Conservation (phyloP, 2,329 filamentous ascomycete species). For the Colletotrichum tabaci region DNA sequence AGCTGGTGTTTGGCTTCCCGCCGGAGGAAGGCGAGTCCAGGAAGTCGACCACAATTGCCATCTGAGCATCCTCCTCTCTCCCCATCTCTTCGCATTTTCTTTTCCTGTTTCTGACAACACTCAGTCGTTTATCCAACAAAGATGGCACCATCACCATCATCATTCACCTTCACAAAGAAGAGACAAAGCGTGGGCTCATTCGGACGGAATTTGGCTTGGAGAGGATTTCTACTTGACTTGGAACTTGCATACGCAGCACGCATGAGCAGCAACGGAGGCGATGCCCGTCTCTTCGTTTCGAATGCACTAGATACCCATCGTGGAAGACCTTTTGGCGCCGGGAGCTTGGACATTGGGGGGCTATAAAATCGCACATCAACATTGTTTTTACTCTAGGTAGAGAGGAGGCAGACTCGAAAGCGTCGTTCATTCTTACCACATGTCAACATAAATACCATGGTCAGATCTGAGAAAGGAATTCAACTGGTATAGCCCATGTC, state of each 20-base stretch:
- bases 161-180: conserved; percentile 17
- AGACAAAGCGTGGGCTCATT: background rate
- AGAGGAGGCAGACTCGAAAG: conserved; percentile 1
- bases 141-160: background rate
- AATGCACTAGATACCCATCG: conserved; percentile 45
- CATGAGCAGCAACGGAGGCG: conserved; percentile 21
- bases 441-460: conserved; percentile 4
- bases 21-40: conserved; percentile 82
- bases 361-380: conserved; percentile 26
- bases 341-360: conserved; percentile 19
- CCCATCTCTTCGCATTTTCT: background rate
- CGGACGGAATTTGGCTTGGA: background rate
- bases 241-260: background rate
- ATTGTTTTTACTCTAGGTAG: background rate
- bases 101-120: background rate
- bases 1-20: conserved; percentile 86
- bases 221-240: background rate
- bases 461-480: background rate
- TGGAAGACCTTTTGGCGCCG: conserved; percentile 40
- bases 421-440: conserved; percentile 35
- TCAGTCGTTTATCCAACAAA: conserved; percentile 6
- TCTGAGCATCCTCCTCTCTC: conserved; percentile 54
- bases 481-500: conserved; percentile 14
- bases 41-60: conserved; percentile 74
- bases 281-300: conserved; percentile 41